Percentiles rank a stretch among this genome's conserved stretches.
Evolutionary conservation across 2,329 filamentous ascomycete genomes (phyloP).

Genomic region (Neofusicoccum parvum): DNA sequence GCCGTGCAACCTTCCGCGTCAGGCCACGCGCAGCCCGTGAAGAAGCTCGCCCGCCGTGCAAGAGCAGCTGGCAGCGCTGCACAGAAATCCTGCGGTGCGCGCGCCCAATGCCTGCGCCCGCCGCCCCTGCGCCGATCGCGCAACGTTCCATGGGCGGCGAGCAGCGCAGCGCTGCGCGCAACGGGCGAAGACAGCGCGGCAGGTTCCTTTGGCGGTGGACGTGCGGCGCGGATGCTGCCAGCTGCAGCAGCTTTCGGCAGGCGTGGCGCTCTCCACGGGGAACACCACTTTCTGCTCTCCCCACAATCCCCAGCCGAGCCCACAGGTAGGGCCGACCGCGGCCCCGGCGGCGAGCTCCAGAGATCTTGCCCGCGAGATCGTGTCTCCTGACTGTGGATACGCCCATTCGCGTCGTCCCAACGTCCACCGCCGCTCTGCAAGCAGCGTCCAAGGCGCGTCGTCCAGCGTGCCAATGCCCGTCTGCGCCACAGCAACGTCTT

Average conservation of each 20-base stretch:
- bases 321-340: too few species aligned
- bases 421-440: not conserved
- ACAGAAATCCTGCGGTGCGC: not conserved
- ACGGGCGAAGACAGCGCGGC: not conserved
- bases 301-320: slow-evolving; percentile 3
- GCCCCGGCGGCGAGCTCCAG: not conserved
- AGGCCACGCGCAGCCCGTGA: slow-evolving; percentile 5
- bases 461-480: not conserved
- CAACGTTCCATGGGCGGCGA: not conserved
- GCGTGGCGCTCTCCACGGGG: slow-evolving; percentile 9
- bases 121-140: not conserved
- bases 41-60: not conserved
- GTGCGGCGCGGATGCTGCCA: not conserved
- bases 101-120: not conserved
- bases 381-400: not conserved
- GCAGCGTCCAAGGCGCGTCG: not conserved
- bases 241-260: not conserved
- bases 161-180: not conserved
- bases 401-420: not conserved
- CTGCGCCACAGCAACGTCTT: not conserved
- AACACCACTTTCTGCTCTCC: not conserved
- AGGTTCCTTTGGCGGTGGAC: not conserved
- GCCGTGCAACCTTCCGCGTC: slow-evolving; percentile 20
- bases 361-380: not conserved
- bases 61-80: not conserved